Base-by-base conservation (phyloP, 2,329 filamentous ascomycete genomes). In the Camptophora hylomeconis region DNA sequence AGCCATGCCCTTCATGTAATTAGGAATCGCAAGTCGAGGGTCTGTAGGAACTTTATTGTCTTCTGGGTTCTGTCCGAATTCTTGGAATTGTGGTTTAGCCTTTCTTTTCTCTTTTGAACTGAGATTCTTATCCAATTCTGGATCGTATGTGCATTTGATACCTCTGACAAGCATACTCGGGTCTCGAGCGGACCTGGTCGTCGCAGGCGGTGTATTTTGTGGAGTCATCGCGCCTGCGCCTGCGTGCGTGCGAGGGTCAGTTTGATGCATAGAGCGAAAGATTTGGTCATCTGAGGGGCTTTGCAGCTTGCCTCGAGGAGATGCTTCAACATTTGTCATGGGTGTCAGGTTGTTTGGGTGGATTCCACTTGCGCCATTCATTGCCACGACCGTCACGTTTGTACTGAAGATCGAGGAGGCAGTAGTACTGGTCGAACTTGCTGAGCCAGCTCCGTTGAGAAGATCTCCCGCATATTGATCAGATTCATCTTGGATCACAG, bases 1-100 rank as follows among this genome's bases (percentile, higher is more conserved):
- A 57, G 58, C 76, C 62, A 46, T 71, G 30, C 63, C 65, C 37
- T 69, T 63, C 37, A 61, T 66, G 48, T 78, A 78, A 45, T 72
- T 71, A 36, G 61, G 55, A 48, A 76, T 71, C 22, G 61, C 72
- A 36, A 92, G 65, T 47, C 89, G 80, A 40, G 89, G 89, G 56
- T 98, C 89, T 42, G 72, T 61, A 50, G 80, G 72, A 56, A 73
- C 72, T 62, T 71, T 69, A 61, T 83, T 76, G 73, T 86, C 77
- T 69, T 80, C 72, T 73, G 80, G 50, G 27, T 58, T 57, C 38
- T 56, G 49, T 32, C 63, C 50, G 51, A 70, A 67, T 35, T 61
- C 51, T 35, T 57, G 57, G 48, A 69, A 73, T 40, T 62, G 54
- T 37, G 60, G 54, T 42, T 66, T 63, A 15, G 42, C 36, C 27